phyloP scores from a whole-genome alignment of 805 yeast species.

The Wickerhamomyces kurtzmanii region DNA sequence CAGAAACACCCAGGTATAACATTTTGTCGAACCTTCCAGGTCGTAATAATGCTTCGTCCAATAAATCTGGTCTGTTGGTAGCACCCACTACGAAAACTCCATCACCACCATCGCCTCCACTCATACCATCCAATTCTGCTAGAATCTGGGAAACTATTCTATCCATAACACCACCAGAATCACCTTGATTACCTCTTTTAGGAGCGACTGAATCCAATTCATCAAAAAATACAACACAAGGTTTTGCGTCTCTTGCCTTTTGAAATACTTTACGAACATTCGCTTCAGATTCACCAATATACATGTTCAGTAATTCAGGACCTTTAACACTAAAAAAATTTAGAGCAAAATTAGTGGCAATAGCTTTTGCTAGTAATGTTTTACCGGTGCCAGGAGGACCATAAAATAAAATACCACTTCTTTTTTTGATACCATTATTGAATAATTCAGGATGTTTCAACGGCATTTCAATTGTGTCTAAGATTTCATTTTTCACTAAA shows the following conservation, averaged over 20 bases:
- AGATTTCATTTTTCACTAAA: slow-evolving; percentile 79
- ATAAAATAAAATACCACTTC: slow-evolving; percentile 90
- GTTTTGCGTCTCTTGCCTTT: slow-evolving; percentile 90
- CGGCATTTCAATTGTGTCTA: slow-evolving; percentile 96
- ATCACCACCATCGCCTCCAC: slow-evolving; percentile 63
- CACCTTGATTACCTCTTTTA: slow-evolving; percentile 97
- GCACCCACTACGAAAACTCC: slow-evolving; percentile 99
- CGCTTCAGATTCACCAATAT: slow-evolving; percentile 97
- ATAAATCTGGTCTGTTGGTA: slow-evolving; percentile 89
- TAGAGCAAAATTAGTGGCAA: slow-evolving; percentile 89
- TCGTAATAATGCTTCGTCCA: slow-evolving; percentile 88
- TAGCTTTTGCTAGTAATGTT: slow-evolving; percentile 91
- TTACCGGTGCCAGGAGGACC: slow-evolving; percentile 99
- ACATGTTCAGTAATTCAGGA: slow-evolving; percentile 94
- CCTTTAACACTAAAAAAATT: slow-evolving; percentile 97
- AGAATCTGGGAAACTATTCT: slow-evolving; percentile 91
- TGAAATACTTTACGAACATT: slow-evolving; percentile 93
- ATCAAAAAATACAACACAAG: slow-evolving; percentile 95
- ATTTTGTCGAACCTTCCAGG: slow-evolving; percentile 95
- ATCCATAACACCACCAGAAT: slow-evolving; percentile 99
- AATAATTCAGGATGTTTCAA: slow-evolving; percentile 87
- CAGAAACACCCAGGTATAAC: slow-evolving; percentile 88
- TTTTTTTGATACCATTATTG: slow-evolving; percentile 79
- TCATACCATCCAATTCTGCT: slow-evolving; percentile 96
- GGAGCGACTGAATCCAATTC: slow-evolving; percentile 98